phyloP scores from a whole-genome alignment of 2,329 filamentous ascomycete genomes.

The Gyromitra esculenta region DNA sequence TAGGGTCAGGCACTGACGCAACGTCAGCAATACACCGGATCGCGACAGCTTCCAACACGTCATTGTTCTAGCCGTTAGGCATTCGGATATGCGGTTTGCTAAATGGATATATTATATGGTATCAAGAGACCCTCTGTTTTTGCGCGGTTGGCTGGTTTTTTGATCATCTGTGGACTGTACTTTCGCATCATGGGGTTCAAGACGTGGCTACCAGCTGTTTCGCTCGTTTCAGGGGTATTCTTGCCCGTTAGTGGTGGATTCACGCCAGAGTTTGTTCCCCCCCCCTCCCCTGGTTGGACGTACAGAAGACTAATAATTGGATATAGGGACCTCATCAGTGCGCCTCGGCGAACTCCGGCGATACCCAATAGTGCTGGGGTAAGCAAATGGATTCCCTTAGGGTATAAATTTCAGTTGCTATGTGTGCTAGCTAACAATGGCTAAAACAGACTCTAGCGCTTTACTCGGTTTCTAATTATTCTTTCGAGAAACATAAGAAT shows the following conservation, averaged over 20 bases:
- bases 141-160: neutral
- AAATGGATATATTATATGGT: slow-evolving; percentile 19
- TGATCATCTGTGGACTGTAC: neutral
- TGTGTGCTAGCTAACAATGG: slow-evolving; percentile 10
- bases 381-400: slow-evolving; percentile 61
- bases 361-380: slow-evolving; percentile 72
- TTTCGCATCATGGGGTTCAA: slow-evolving; percentile 31
- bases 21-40: slow-evolving; percentile 4
- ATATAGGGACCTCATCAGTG: slow-evolving; percentile 74
- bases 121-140: neutral
- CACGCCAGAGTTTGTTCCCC: slow-evolving; percentile 32
- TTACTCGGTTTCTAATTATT: slow-evolving; percentile 76
- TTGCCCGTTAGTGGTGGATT: slow-evolving; percentile 26
- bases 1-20: neutral
- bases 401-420: slow-evolving; percentile 43
- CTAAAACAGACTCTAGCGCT: slow-evolving; percentile 61
- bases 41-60: neutral
- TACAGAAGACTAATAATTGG: slow-evolving; percentile 10
- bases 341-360: slow-evolving; percentile 75
- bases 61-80: neutral
- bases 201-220: slow-evolving; percentile 25
- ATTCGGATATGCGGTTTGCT: too few relatives aligned
- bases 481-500: slow-evolving; percentile 77
- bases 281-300: neutral
- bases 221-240: slow-evolving; percentile 22